Evolutionary conservation across 2,329 filamentous ascomycete species (phyloP), one percentile per base, ranked within the genome.

Genomic region (Penicillium sp.): DNA sequence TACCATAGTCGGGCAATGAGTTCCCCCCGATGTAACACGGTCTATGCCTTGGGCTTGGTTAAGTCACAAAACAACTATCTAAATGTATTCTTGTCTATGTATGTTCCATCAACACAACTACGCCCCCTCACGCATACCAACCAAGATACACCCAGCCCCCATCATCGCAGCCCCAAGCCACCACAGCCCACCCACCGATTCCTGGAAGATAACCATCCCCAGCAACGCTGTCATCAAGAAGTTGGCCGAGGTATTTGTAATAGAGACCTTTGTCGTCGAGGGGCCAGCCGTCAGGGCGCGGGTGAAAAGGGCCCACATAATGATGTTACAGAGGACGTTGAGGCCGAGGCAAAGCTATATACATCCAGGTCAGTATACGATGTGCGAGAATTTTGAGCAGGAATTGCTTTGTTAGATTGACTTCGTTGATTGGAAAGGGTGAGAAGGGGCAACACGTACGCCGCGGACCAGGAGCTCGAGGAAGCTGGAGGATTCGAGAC

Each of bases 241-340:
- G 66, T 88, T 88, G 2, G 85, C 80, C 53, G 82, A 82, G 16
- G 86, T 87, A 64, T 88, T 88, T 56, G 87, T 85, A 60, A 88
- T 83, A 53, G 82, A 83, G 56, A 87, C 86, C 56, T 85, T 84
- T 2, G 85, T 85, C 2, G 86, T 87, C 13, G 84, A 87, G 37
- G 81, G 80, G 0, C 82, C 81, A 18, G 85, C 81, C 0, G 85
- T 87, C 16, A 88, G 74, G 14, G 85, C 85, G 41, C 83, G 81
- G 1, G 85, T 88, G 75, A 87, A 88, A 16, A 88, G 78, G 0
- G 83, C 83, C 85, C 85, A 88, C 85, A 88, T 88, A 27, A 85
- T 79, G 31, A 82, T 80, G 67, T 87, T 88, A 76, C 87, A 87
- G 66, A 84, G 67, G 59, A 88, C 76, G 66, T 88, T 88, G 51